Percentiles rank a stretch among this genome's conserved stretches.
Conservation (phyloP, 2,329 filamentous ascomycete species). For the Epichloe typhina region DNA sequence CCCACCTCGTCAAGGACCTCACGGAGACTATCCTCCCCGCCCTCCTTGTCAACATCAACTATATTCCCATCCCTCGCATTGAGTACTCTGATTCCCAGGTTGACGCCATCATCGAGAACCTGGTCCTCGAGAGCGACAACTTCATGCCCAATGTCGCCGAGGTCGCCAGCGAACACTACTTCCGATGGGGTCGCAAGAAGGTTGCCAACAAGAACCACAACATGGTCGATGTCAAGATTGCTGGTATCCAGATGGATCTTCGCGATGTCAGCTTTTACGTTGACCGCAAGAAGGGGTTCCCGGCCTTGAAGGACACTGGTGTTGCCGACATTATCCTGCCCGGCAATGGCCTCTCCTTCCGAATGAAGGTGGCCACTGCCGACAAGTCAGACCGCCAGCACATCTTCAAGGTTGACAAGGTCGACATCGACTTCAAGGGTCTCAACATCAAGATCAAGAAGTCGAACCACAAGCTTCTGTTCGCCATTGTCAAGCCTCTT, state of each 20-base stretch:
- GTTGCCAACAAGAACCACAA: conserved; percentile 71
- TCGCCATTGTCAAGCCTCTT: conserved; percentile 74
- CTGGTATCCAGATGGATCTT: conserved; percentile 86
- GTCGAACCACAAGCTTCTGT: conserved; percentile 89
- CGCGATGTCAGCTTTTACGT: conserved; percentile 87
- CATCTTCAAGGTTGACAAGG: conserved; percentile 91
- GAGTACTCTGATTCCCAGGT: conserved; percentile 77
- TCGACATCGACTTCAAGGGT: conserved; percentile 68
- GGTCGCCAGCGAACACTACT: conserved; percentile 83
- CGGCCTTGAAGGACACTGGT: conserved; percentile 73
- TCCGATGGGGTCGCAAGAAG: conserved; percentile 87
- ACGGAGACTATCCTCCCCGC: conserved; percentile 75
- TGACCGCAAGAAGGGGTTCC: conserved; percentile 90
- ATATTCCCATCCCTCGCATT: conserved; percentile 86
- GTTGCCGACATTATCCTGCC: conserved; percentile 79
- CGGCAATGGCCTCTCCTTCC: conserved; percentile 81
- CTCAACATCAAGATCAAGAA: conserved; percentile 84
- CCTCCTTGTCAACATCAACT: conserved; percentile 72
- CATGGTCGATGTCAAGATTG: conserved; percentile 68
- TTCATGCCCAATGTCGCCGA: conserved; percentile 88
- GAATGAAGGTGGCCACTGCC: conserved; percentile 73
- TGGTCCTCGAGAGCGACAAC: conserved; percentile 93
- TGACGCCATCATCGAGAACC: conserved; percentile 84
- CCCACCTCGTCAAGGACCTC: conserved; percentile 79
- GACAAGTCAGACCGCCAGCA: conserved; percentile 62